These are phyloP conservation scores for Pseudocercospora fuligena DNA, from an alignment of 2,329 filamentous ascomycete genomes.

Conservation along the genomic window DNA sequence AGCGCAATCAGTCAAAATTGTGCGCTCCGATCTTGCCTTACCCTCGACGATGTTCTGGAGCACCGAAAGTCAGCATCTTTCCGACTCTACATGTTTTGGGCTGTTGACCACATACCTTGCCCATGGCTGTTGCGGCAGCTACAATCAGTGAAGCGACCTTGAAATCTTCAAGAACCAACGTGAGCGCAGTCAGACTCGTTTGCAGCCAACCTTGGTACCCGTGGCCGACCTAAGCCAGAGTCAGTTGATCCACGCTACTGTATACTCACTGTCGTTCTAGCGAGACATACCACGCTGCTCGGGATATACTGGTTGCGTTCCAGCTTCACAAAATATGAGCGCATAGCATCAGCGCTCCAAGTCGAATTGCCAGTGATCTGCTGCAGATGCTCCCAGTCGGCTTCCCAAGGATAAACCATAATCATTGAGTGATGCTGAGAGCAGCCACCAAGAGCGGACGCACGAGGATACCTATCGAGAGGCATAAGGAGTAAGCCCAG, in stretches of 20 bases:
- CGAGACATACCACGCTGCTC: conserved; percentile 25
- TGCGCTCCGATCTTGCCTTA: conserved; percentile 38
- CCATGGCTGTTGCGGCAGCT: conserved; percentile 58
- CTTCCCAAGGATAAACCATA: conserved; percentile 62
- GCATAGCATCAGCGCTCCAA: conserved; percentile 64
- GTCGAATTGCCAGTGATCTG: conserved; percentile 64
- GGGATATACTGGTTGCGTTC: conserved; percentile 59
- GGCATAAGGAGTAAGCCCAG: not conserved
- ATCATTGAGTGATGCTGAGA: conserved; percentile 67
- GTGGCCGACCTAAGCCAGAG: conserved; percentile 49
- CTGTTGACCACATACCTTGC: conserved; percentile 40
- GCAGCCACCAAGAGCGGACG: conserved; percentile 56
- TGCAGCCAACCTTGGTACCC: conserved; percentile 63
- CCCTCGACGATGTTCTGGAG: conserved; percentile 19
- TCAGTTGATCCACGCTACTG: not conserved
- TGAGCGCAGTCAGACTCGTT: conserved; percentile 56
- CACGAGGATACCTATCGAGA: conserved; percentile 59
- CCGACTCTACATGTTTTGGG: not conserved
- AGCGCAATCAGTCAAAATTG: conserved; percentile 43
- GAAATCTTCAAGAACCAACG: conserved; percentile 57
- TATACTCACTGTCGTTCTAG: not conserved
- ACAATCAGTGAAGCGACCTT: conserved; percentile 59
- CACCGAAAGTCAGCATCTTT: not conserved
- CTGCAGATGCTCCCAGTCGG: conserved; percentile 64
- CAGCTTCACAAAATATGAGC: conserved; percentile 59